A percentile compares a stretch with the other conserved stretches of the same genome.
Conservation (phyloP, 2,329 filamentous ascomycete species). For the Paraphoma chrysanthemicola region DNA sequence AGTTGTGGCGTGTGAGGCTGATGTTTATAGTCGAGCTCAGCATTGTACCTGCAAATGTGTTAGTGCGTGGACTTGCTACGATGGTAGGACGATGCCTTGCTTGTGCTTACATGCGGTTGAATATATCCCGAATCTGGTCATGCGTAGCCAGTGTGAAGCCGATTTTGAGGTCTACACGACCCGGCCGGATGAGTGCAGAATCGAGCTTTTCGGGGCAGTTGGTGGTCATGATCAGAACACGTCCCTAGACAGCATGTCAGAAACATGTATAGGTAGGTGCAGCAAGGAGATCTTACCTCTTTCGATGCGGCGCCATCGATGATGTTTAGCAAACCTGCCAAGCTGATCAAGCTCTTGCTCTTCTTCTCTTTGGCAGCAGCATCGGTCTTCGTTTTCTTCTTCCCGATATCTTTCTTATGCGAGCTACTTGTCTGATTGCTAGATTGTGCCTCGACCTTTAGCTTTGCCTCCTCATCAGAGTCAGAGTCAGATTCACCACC, state of each 20-base stretch:
- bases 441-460: background rate
- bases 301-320: conserved; percentile 83
- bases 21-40: too few species aligned
- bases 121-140: conserved; percentile 16
- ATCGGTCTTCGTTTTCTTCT: background rate
- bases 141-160: conserved; percentile 23
- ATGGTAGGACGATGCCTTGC: too few species aligned
- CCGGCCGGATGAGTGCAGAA: conserved; percentile 67
- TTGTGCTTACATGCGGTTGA: conserved; percentile 24
- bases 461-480: too few species aligned
- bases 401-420: background rate
- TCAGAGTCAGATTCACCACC: background rate
- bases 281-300: conserved; percentile 51
- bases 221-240: conserved; percentile 37
- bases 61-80: too few species aligned
- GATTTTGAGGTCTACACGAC: conserved; percentile 62
- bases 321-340: conserved; percentile 81
- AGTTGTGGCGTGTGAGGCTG: too few species aligned
- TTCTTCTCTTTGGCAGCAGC: background rate
- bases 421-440: background rate
- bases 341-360: conserved; percentile 63
- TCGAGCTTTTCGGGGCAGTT: conserved; percentile 35
- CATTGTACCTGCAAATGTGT: too few species aligned
- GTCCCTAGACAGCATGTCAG: background rate
- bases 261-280: background rate